phyloP scores from a whole-genome alignment of 805 yeast genomes.

The Scheffersomyces coipomensis region DNA sequence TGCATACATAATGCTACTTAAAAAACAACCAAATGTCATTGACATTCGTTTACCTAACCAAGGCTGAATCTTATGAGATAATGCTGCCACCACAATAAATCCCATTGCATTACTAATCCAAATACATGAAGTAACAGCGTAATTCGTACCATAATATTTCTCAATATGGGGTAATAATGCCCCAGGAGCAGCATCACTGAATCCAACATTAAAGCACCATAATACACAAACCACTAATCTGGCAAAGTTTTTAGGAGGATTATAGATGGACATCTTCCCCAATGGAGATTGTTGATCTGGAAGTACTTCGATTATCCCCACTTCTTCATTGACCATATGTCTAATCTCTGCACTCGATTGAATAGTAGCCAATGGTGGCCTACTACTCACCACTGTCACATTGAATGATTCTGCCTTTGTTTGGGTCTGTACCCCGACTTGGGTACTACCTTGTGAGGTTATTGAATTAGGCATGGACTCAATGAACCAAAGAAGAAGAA shows the following conservation, averaged over 20 bases:
- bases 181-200: slow-evolving; percentile 59
- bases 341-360: neutral
- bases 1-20: slow-evolving; percentile 40
- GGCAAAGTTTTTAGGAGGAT: slow-evolving; percentile 44
- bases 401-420: too few relatives aligned
- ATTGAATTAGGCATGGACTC: too few relatives aligned
- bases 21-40: slow-evolving; percentile 34
- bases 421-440: too few relatives aligned
- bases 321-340: neutral
- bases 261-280: slow-evolving; percentile 32
- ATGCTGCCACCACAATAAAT: slow-evolving; percentile 47
- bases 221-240: slow-evolving; percentile 39
- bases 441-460: too few relatives aligned
- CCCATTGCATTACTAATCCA: slow-evolving; percentile 63
- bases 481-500: too few relatives aligned
- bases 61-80: slow-evolving; percentile 44
- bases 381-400: neutral
- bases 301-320: too few relatives aligned
- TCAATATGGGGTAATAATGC: slow-evolving; percentile 59
- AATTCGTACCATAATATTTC: slow-evolving; percentile 42
- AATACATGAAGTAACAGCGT: slow-evolving; percentile 54
- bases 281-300: slow-evolving; percentile 1
- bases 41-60: slow-evolving; percentile 41
- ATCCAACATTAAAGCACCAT: slow-evolving; percentile 44
- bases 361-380: neutral